Base-by-base conservation (phyloP, 164 flowering plant species). In the Vitis labrusca region DNA sequence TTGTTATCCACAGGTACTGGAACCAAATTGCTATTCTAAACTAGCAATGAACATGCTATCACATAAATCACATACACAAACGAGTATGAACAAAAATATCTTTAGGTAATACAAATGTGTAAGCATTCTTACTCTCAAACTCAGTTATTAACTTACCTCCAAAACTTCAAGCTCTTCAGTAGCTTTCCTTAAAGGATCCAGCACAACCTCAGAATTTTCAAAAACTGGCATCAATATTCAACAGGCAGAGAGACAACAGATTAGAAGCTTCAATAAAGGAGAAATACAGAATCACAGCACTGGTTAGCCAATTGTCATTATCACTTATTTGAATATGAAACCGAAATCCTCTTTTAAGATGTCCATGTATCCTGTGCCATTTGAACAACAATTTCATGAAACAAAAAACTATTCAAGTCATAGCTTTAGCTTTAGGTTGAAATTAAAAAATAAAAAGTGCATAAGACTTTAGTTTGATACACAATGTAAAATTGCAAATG, bases 151-250 rank as follows among this genome's bases (percentile, higher is more conserved):
- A 73, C 79, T 66, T 32, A 92, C 99, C 97, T 95, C 97, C 79
- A 95, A 68, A 50, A 84, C 74, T 80, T 89, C 76, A 71, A 93
- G 92, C 68, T 84, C 94, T 68, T 85, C 91, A 4, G 91, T 81
- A 70, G 99, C 99, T 84, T 90, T 89, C 59, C 77, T 86, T 62
- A 95, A 78, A 63, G 91, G 85, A 69, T 88, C 89, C 59, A 95
- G 76, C 69, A 93, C 94, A 3, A 82, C 63, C 14, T 86, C 90
- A 27, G 90, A 77, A 80, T 90, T 81, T 68, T 89, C 90, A 75
- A 67, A 68, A 74, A 91, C 97, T 92, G 84, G 50, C 57, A 58
- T 23, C 14, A 48, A 65, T 12, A 60, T 17, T 32, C 52, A 52
- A 27, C 27, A 47, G 51, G 60, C 52, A 67, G 37, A 50, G 44